Percentiles rank a stretch among this genome's conserved stretches.
Evolutionary conservation across 352 stramenopile genomes (phyloP).

Genomic region (Phytophthora hybrid): DNA sequence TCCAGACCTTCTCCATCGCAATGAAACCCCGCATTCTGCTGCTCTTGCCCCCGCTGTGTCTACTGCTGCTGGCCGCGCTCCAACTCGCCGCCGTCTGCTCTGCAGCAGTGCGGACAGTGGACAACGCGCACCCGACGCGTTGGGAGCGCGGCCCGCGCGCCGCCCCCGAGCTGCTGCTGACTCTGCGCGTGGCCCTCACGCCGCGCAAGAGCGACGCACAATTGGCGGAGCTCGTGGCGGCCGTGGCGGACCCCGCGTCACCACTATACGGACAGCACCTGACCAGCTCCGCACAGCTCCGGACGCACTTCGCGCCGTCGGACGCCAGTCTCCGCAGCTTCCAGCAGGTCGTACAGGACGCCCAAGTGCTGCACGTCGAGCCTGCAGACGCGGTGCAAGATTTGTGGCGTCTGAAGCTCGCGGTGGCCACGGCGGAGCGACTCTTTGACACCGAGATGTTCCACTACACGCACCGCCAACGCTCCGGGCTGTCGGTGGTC

Average conservation of each 20-base stretch:
- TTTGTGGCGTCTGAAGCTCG: constrained; percentile 54
- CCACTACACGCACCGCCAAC: constrained; percentile 49
- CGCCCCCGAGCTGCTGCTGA: constrained; percentile 29
- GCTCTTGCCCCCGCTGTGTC: constrained; percentile 1
- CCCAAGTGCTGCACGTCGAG: constrained; percentile 10
- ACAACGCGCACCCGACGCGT: constrained; percentile 26
- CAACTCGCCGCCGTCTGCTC: constrained; percentile 5
- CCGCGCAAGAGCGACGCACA: constrained; percentile 40
- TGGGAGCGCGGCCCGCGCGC: constrained; percentile 46
- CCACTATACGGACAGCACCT: constrained; percentile 63
- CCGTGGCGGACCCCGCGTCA: constrained; percentile 59
- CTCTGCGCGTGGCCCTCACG: constrained; percentile 51
- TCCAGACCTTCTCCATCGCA: background rate
- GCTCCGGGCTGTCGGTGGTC: constrained; percentile 47
- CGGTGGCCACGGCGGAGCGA: constrained; percentile 50
- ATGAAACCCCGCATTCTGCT: constrained; percentile 15
- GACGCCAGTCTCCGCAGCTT: constrained; percentile 19
- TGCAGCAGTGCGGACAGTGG: constrained; percentile 18
- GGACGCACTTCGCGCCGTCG: constrained; percentile 50
- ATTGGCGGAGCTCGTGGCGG: constrained; percentile 49
- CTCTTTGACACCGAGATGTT: constrained; percentile 66
- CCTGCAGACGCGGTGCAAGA: constrained; percentile 47
- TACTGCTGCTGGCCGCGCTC: constrained; percentile 11
- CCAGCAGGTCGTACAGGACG: constrained; percentile 19
- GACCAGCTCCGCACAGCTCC: constrained; percentile 37